Base-by-base conservation (phyloP, 441 rosid species). In the Adansonia gregorii region DNA sequence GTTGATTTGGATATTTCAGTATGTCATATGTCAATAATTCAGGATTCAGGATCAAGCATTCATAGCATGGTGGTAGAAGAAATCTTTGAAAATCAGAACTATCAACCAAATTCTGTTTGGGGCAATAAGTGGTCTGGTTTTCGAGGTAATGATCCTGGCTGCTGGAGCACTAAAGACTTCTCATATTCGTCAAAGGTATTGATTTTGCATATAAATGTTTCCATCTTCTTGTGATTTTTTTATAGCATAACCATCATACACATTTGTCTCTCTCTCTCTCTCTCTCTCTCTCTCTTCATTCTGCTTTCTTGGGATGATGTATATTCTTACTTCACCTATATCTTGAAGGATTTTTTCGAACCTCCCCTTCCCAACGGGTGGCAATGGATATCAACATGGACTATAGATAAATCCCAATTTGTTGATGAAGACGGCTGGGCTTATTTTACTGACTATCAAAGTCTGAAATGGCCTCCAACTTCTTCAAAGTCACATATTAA, bases 341-440 rank as follows among this genome's bases (percentile, higher is more conserved):
- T 46, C 74, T 86, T 84, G 86, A 76, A 91, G 93, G 92, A 86
- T 39, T 88, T 88, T 83, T 83, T 87, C 78, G 94, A 89, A 71
- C 92, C 91, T 72, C 73, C 83, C 48, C 85, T 89, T 60, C 93
- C 90, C 65, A 72, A 88, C 20, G 93, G 94, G 73, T 91, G 94
- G 93, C 82, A 83, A 68, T 91, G 93, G 94, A 83, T 87, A 67
- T 89, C 94, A 39, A 46, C 88, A 61, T 91, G 94, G 94, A 84
- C 87, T 69, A 65, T 91, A 67, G 92, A 89, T 82, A 91, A 88
- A 81, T 85, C 91, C 39, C 85, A 80, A 56, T 77, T 78, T 56
- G 93, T 87, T 80, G 94, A 91, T 76, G 80, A 75, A 76, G 91
- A 88, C 65, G 94, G 94, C 46, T 91, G 94, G 94, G 83, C 88